Base-by-base conservation (phyloP, 2,329 filamentous ascomycete species). In the Diplodia intermedia region DNA sequence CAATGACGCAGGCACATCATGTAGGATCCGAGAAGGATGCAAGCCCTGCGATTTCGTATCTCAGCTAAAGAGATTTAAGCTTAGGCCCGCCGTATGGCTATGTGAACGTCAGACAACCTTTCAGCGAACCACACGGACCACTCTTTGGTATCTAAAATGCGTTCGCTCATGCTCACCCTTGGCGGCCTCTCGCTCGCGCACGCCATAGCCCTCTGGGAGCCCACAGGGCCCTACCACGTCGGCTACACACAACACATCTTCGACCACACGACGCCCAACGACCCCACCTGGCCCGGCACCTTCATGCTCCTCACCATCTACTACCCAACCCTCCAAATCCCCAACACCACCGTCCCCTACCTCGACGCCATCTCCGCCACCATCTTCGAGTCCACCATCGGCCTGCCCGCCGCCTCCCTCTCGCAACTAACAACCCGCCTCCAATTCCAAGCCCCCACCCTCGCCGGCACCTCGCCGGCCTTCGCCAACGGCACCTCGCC, bases 181-280 rank as follows among this genome's bases (percentile, higher is more conserved):
- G 12, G 11, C 11, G 7, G 9, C 7, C 9, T 49, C 1, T 26
- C 29, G 29, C 18, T 53, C 12, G 43, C 14, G 3, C n/a, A 18
- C 7, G 60, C 60, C 2, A 53, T 63, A 14, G 38, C 47, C n/a
- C 11, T 63, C 11, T 63, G 60, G 60, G 60, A 63, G 5, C 73
- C 73, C 9, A 71, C 68, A 12, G 73, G 74, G 8, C 72, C 71
- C 0, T 76, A 74, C 57, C 69, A 73, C 18, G 74, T 76, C 3
- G 75, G 73, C 2, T 71, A 70, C 49, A 73, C 67, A 6, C 73
- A 75, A 29, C 71, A 75, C 47, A 55, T 75, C 36, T 73, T 76
- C 71, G 71, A 73, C 68, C 71, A 74, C 60, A 74, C 68, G 9
- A 76, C 72, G 0, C 70, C 54, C 4, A 70, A 75, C 20, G 73